Conservation (phyloP, 768 basidiomycete genomes). For the Suillus hirtellus region DNA sequence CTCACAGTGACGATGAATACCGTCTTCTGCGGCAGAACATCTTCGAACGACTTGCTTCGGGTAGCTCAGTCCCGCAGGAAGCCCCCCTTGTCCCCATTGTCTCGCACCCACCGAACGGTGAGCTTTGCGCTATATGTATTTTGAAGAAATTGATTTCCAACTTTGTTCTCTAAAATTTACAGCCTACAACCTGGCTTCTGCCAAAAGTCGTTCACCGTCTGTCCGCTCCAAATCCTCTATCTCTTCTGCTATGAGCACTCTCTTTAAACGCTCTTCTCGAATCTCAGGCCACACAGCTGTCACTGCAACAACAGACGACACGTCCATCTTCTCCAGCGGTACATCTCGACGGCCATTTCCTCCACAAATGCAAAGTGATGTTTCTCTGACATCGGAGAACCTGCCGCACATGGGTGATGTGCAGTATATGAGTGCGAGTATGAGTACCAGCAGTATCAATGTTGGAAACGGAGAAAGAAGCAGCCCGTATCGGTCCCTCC, state of each 20-base stretch:
- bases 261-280: constrained; percentile 51
- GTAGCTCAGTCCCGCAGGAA: constrained; percentile 60
- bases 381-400: constrained; percentile 30
- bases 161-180: not conserved
- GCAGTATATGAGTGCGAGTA: constrained; percentile 1
- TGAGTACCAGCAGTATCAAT: constrained; percentile 4
- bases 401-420: constrained; percentile 42
- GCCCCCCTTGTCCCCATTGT: constrained; percentile 59
- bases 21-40: constrained; percentile 80
- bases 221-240: constrained; percentile 53
- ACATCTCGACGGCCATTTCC: constrained; percentile 45
- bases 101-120: constrained; percentile 26
- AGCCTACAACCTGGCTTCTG: constrained; percentile 27
- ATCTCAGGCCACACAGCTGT: constrained; percentile 39
- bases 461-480: constrained; percentile 22
- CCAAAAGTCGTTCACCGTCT: constrained; percentile 46
- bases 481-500: constrained; percentile 46
- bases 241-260: constrained; percentile 49
- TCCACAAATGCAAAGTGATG: constrained; percentile 39
- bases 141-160: constrained; percentile 17
- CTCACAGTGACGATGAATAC: constrained; percentile 78
- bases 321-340: constrained; percentile 36
- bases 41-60: constrained; percentile 74
- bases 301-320: constrained; percentile 31
- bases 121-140: not conserved